Evolutionary conservation across 176 grass and related monocot genomes (phyloP), one percentile per base, ranked within the genome.

Genomic region (Zizania latifolia): DNA sequence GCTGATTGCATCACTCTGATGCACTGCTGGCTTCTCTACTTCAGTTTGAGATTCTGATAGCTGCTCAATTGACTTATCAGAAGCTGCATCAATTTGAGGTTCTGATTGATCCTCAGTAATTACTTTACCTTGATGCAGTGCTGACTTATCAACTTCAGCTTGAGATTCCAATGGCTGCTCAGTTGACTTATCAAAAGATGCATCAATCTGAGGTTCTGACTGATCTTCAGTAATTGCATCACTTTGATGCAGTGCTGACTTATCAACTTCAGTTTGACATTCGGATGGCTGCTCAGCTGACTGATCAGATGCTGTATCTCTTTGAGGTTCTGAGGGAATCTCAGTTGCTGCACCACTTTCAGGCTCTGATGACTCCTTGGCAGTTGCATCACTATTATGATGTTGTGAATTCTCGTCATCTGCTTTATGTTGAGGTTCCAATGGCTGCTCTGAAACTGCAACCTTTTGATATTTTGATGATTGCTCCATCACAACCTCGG

Each of bases 371-470:
- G 54, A 34, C 3, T 79, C 80, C 43, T 83, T 68, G 36, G 9
- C 43, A 70, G 37, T 35, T 46, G 86, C n/a, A 4, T 62, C 75
- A 75, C 3, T 62, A 41, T 30, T 50, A 38, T 29, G 62, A 62
- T 57, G 36, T 45, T 48, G 24, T 79, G 45, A 60, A 68, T 79
- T 68, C 27, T 21, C 45, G 23, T 23, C 34, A 79, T 78, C 41
- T 62, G 63, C 69, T 55, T 81, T 11, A 44, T 68, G 26, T 16
- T 72, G 68, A 83, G 59, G 75, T 78, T 74, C 62, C 61, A 79
- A 60, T 36, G n/a, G 34, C 5, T 83, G 68, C 30, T 70, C 78
- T 11, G 5, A 65, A 53, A 26, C n/a, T 27, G 27, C 74, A 60
- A 65, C 68, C 50, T 53, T 11, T 48, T 13, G 68, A 67, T 24